Conservation (phyloP, 176 grass and related monocot species). For the Raddia guianensis region DNA sequence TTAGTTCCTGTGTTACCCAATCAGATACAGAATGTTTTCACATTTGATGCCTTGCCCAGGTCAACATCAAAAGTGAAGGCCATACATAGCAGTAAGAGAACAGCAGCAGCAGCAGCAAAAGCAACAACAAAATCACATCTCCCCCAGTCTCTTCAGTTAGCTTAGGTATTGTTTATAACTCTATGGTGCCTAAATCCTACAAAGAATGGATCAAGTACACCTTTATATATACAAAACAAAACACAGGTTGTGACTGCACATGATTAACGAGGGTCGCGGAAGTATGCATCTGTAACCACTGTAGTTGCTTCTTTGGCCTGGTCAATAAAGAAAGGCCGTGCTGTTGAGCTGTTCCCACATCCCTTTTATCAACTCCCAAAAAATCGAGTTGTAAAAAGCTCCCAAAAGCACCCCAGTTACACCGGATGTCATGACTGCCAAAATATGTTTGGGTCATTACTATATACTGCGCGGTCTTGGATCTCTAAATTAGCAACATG, state of each 20-base stretch:
- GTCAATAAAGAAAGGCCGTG: constrained; percentile 67
- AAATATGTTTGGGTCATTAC: constrained; percentile 84
- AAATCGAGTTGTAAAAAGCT: constrained; percentile 73
- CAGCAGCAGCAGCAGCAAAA: constrained; percentile 33
- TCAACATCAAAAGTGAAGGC: constrained; percentile 41
- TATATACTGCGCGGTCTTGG: constrained; percentile 93
- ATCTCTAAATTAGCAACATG: constrained; percentile 98
- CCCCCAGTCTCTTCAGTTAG: constrained; percentile 46
- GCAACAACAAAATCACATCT: constrained; percentile 42
- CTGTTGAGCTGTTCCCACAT: constrained; percentile 3
- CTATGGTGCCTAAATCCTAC: constrained; percentile 76
- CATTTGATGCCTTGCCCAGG: constrained; percentile 14
- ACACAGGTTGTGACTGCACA: constrained; percentile 58
- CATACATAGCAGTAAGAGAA: constrained; percentile 15
- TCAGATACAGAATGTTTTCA: constrained; percentile 39
- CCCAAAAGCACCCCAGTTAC: constrained; percentile 51
- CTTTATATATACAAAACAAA: constrained; percentile 78
- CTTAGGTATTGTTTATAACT: constrained; percentile 45
- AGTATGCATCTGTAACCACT: constrained; percentile 51
- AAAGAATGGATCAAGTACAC: constrained; percentile 89
- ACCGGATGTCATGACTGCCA: constrained; percentile 82
- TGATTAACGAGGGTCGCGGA: constrained; percentile 48
- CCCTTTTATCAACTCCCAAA: constrained; percentile 84
- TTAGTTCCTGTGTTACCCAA: constrained; percentile 34
- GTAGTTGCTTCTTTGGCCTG: constrained; percentile 58